Evolutionary conservation across 2,329 filamentous ascomycete genomes (phyloP).

Genomic region (Colletotrichum sp.): DNA sequence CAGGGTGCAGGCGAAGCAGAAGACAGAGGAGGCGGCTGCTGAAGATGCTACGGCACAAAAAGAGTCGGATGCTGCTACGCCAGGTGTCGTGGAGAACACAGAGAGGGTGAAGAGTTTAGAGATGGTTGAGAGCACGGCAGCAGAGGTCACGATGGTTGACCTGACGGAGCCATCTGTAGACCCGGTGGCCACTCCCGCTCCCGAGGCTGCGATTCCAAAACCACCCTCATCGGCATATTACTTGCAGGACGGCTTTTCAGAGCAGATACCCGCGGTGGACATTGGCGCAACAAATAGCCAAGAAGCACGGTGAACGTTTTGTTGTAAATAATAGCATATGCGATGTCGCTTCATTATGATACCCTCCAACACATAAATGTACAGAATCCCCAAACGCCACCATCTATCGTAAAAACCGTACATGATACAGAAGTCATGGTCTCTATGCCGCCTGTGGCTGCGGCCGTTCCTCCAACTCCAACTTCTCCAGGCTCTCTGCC

Average conservation of each 20-base stretch:
- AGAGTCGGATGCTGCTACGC: background rate
- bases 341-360: conserved; percentile 5
- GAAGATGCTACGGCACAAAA: background rate
- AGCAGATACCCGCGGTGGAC: background rate
- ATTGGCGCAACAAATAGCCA: background rate
- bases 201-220: background rate
- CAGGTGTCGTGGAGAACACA: background rate
- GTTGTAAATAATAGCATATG: background rate
- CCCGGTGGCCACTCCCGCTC: background rate
- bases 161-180: background rate
- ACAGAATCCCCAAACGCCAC: background rate
- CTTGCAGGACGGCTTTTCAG: conserved; percentile 13
- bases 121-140: background rate
- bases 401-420: background rate
- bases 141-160: background rate
- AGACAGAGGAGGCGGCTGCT: conserved; percentile 8
- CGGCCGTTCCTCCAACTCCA: conserved; percentile 40
- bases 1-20: conserved; percentile 44
- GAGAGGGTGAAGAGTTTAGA: background rate
- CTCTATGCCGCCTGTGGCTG: conserved; percentile 23
- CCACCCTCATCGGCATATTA: background rate
- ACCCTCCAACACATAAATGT: background rate
- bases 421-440: background rate
- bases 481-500: conserved; percentile 37
- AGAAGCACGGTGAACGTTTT: background rate